phyloP scores from a whole-genome alignment of 192 early-diverging fungal species.

The Piromyces sp. region DNA sequence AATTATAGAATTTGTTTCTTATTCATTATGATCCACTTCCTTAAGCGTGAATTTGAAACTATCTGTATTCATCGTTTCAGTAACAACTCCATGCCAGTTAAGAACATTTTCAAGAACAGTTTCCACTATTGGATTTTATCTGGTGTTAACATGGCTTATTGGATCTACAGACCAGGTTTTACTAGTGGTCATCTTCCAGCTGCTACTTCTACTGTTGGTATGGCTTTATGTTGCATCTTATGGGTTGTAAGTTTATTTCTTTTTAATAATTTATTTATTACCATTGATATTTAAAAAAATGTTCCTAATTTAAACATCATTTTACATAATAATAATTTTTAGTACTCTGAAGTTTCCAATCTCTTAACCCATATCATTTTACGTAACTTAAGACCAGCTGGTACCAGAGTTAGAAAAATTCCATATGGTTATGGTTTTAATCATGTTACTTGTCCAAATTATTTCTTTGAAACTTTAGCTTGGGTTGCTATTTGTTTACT shows the following conservation, averaged over 20 bases:
- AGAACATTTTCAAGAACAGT: slow-evolving; percentile 89
- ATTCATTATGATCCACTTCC: slow-evolving; percentile 65
- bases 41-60: slow-evolving; percentile 86
- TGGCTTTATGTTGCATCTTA: slow-evolving; percentile 23
- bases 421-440: slow-evolving; percentile 85
- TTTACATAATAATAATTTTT: slow-evolving; percentile 1
- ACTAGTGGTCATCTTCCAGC: slow-evolving; percentile 23
- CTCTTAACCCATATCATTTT: slow-evolving; percentile 66
- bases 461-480: slow-evolving; percentile 70
- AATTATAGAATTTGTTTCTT: slow-evolving; percentile 41
- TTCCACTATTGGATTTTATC: slow-evolving; percentile 80
- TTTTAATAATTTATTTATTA: background rate
- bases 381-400: slow-evolving; percentile 78
- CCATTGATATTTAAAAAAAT: background rate
- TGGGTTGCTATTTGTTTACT: slow-evolving; percentile 61
- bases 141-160: slow-evolving; percentile 69
- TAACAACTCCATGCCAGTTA: slow-evolving; percentile 86
- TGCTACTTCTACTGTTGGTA: slow-evolving; percentile 18
- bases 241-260: slow-evolving; percentile 29
- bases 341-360: slow-evolving; percentile 74
- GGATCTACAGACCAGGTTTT: slow-evolving; percentile 68
- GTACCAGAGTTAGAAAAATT: slow-evolving; percentile 66
- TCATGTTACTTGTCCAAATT: slow-evolving; percentile 81
- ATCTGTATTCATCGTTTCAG: slow-evolving; percentile 80
- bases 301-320: too few species aligned